Base-by-base conservation (phyloP, 1,284 basidiomycete genomes). In the Kalmanozyma brasiliensis region DNA sequence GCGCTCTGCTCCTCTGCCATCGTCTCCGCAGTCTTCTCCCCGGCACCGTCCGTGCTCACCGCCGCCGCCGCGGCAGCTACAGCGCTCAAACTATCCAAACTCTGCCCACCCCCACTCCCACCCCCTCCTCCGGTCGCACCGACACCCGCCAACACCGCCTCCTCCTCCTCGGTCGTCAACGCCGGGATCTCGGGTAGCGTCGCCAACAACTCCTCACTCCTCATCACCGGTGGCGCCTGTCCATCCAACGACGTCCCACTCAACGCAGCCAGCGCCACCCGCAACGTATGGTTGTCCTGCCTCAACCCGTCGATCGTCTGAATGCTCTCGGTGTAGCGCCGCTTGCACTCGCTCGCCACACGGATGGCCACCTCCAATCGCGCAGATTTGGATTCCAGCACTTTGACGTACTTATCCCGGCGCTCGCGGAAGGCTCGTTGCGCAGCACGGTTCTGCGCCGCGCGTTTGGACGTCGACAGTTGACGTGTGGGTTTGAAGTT, bases 351-450 rank as follows among this genome's bases (percentile, higher is more conserved):
- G 20, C 60, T 74, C 1, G 77, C 74, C 1, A 69, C 51, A 13
- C 63, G 55, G 10, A 79, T 51, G 2, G 77, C 77, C 11, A 38
- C 23, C 36, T 77, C 77, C 0, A 76, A 44, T 8, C 64, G 65
- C 9, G 67, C 51, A 0, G 76, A 65, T 52, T 77, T 79, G 22
- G 59, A 55, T 23, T 79, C 76, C 20, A 77, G 63, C 43, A 77
- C 73, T 11, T 69, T 62, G 52, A 79, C 73, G 57, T 79, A 77
- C 30, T 71, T 69, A 53, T 77, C 68, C 2, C 77, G 46, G 6
- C 78, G 52, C 41, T 78, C 78, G 14, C 78, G 69, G 36, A 80
- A 80, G 0, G 78, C 78, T 8, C 78, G 70, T 32, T 80, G 78
- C 0, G 78, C 77, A 0, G 73, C 75, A 3, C 78, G 74, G 42